These are phyloP conservation scores for Elsinoe australis DNA, from an alignment of 2,329 filamentous ascomycete genomes.

Conservation along the genomic window DNA sequence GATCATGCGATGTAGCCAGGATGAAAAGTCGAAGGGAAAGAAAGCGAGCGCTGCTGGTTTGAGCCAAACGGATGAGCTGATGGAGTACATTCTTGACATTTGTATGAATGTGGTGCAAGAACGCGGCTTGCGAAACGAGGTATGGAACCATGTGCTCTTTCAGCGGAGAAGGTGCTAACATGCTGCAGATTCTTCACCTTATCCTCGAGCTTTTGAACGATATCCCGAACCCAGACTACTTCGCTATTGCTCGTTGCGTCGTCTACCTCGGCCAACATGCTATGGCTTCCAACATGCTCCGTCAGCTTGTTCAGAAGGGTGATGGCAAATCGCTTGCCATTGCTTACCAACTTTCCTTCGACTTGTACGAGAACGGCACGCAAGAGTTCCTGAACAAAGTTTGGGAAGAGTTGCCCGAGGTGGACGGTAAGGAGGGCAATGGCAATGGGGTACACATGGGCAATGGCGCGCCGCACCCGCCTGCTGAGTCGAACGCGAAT, in stretches of 20 bases:
- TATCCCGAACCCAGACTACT: constrained; percentile 89
- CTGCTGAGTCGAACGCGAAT: constrained; percentile 28
- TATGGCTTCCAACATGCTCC: constrained; percentile 80
- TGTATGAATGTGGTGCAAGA: constrained; percentile 98
- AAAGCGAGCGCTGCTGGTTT: constrained; percentile 45
- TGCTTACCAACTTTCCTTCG: constrained; percentile 96
- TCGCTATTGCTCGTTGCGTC: constrained; percentile 94
- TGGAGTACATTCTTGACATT: constrained; percentile 92
- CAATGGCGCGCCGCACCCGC: constrained; percentile 34
- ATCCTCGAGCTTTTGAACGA: constrained; percentile 94
- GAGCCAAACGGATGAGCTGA: constrained; percentile 74
- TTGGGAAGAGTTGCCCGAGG: constrained; percentile 64
- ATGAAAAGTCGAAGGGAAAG: constrained; percentile 63
- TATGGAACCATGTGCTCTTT: constrained; percentile 26
- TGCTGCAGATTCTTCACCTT: constrained; percentile 67
- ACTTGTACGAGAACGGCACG: constrained; percentile 96
- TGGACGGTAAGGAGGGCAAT: constrained; percentile 41
- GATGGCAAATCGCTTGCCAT: constrained; percentile 72
- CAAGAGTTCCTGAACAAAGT: constrained; percentile 94
- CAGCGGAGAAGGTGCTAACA: not conserved
- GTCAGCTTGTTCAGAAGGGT: constrained; percentile 69
- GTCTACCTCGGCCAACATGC: constrained; percentile 90
- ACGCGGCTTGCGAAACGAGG: constrained; percentile 68
- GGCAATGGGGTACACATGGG: constrained; percentile 19
- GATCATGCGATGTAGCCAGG: constrained; percentile 81